Evolutionary conservation across 306 rosid species (phyloP).

Genomic region (Boehmeria nivea): DNA sequence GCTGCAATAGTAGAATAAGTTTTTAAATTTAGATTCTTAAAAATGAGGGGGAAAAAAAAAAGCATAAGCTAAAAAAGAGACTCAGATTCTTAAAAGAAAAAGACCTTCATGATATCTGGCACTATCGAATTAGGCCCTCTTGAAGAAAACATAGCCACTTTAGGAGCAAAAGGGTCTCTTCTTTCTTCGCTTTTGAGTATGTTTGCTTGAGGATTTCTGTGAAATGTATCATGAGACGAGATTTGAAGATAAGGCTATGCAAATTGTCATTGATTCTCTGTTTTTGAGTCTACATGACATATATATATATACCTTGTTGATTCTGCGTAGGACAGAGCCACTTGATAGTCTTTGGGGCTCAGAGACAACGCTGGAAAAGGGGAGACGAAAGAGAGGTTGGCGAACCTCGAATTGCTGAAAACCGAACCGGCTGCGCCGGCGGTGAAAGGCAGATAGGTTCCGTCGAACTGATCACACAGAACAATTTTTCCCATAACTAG

Average conservation of each 20-base stretch:
- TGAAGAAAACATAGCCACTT: conserved; percentile 21
- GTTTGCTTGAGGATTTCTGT: conserved; percentile 4
- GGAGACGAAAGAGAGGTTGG: neutral
- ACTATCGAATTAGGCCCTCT: conserved; percentile 23
- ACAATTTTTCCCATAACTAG: conserved; percentile 38
- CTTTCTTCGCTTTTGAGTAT: conserved; percentile 10
- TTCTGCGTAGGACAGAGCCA: neutral
- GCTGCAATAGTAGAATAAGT: conserved; percentile 13
- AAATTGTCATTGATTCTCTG: too few species aligned
- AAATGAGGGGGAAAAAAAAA: too few species aligned
- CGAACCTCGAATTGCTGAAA: accelerated
- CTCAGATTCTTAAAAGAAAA: too few species aligned
- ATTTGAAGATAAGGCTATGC: too few species aligned
- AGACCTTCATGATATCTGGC: conserved; percentile 23
- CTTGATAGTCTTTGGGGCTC: neutral
- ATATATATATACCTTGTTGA: neutral
- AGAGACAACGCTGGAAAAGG: conserved; percentile 4
- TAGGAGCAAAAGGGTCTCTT: conserved; percentile 19
- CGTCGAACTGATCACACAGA: neutral
- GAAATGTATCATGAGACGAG: neutral
- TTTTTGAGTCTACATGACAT: too few species aligned
- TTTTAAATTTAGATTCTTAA: too few species aligned
- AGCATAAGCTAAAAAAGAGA: too few species aligned
- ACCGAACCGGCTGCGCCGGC: conserved; percentile 14
- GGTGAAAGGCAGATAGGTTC: neutral